phyloP scores from a whole-genome alignment of 2,329 filamentous ascomycete genomes.

The Alternaria triticimaculans region DNA sequence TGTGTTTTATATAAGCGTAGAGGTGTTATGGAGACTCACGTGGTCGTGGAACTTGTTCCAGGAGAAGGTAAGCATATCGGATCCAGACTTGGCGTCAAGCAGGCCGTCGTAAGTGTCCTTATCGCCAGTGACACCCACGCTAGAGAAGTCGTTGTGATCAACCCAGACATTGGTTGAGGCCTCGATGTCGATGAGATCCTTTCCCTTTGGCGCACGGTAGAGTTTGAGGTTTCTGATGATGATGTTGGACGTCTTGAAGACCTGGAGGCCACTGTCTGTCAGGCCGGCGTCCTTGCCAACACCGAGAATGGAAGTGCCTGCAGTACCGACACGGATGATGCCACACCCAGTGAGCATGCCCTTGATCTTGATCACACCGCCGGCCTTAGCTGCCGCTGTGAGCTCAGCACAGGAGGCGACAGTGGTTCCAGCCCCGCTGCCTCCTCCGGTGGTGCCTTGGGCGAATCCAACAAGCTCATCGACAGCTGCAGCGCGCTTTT shows the following conservation, averaged over 20 bases:
- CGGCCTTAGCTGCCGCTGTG: slow-evolving; percentile 54
- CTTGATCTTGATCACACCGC: slow-evolving; percentile 44
- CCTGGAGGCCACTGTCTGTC: slow-evolving; percentile 58
- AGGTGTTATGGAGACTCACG: slow-evolving; percentile 28
- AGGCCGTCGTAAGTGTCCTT: slow-evolving; percentile 46
- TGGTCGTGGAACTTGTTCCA: slow-evolving; percentile 63
- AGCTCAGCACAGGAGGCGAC: slow-evolving; percentile 61
- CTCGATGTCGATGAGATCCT: slow-evolving; percentile 68
- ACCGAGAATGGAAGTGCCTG: slow-evolving; percentile 46
- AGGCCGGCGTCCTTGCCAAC: slow-evolving; percentile 52
- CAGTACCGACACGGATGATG: slow-evolving; percentile 31
- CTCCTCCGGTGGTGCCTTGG: slow-evolving; percentile 62
- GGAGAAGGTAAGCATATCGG: slow-evolving; percentile 66
- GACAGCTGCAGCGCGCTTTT: slow-evolving; percentile 36
- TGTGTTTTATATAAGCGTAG: not conserved
- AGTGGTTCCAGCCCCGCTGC: slow-evolving; percentile 62
- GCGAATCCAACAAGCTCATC: slow-evolving; percentile 54
- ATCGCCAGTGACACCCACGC: slow-evolving; percentile 51
- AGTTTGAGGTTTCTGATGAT: slow-evolving; percentile 69
- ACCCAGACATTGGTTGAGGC: slow-evolving; percentile 64
- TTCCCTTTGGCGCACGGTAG: slow-evolving; percentile 62
- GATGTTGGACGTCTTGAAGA: slow-evolving; percentile 63
- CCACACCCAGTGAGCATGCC: slow-evolving; percentile 41
- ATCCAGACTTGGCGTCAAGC: slow-evolving; percentile 68
- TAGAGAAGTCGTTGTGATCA: slow-evolving; percentile 70